phyloP scores from a whole-genome alignment of 768 basidiomycete species.

The Tricholoma saponaceum region DNA sequence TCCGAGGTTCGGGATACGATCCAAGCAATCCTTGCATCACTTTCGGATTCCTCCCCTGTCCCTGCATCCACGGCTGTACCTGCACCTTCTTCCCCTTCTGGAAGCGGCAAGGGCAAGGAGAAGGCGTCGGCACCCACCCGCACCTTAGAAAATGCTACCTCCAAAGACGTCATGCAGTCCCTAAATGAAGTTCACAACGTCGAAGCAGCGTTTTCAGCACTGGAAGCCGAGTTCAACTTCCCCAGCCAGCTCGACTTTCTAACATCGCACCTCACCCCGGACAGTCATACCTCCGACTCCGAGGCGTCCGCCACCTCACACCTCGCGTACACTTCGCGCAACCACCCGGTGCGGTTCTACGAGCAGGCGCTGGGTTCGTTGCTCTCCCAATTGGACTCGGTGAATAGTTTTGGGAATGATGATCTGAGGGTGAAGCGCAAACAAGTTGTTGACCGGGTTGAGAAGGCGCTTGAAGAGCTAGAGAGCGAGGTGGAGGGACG shows the following conservation, averaged over 20 bases:
- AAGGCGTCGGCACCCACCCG: conserved; percentile 19
- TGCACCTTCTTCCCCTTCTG: background rate
- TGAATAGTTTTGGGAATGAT: conserved; percentile 58
- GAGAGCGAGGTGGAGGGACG: conserved; percentile 45
- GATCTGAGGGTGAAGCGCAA: conserved; percentile 48
- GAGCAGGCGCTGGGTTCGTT: conserved; percentile 57
- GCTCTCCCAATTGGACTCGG: conserved; percentile 51
- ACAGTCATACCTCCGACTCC: conserved; percentile 15
- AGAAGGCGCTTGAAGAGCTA: conserved; percentile 50
- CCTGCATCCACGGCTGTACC: background rate
- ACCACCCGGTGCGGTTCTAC: conserved; percentile 59
- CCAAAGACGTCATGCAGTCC: conserved; percentile 27
- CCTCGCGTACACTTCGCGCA: conserved; percentile 54
- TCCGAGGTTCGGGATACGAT: conserved; percentile 36
- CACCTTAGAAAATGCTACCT: conserved; percentile 14
- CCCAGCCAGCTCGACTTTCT: conserved; percentile 39
- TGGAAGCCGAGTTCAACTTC: conserved; percentile 35
- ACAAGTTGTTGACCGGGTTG: conserved; percentile 50
- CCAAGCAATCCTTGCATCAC: conserved; percentile 35
- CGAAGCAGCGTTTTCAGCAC: conserved; percentile 34
- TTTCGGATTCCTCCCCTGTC: conserved; percentile 16
- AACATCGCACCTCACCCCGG: conserved; percentile 26
- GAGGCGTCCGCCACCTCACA: conserved; percentile 22
- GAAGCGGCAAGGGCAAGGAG: conserved; percentile 33
- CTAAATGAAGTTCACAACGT: conserved; percentile 37